Conservation (phyloP, 139 green algal species). For the Haematococcus sp. region DNA sequence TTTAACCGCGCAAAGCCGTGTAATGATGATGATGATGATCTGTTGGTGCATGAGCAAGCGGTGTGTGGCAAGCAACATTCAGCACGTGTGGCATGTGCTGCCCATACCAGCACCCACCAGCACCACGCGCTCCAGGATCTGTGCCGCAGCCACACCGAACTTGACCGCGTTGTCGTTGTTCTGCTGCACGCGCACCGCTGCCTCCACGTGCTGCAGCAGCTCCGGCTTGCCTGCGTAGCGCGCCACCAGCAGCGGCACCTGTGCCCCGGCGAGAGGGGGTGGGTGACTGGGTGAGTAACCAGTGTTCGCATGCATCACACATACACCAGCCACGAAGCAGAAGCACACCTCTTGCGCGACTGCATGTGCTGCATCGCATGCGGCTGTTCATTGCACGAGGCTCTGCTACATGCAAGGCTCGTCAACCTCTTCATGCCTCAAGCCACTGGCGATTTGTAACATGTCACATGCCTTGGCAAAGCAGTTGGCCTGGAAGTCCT, state of each 20-base stretch:
- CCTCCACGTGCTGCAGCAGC: slow-evolving; percentile 43
- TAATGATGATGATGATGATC: too few relatives aligned
- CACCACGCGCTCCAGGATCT: slow-evolving; percentile 51
- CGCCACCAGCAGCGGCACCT: slow-evolving; percentile 48
- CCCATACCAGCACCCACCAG: slow-evolving; percentile 31
- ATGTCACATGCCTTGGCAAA: slow-evolving; percentile 34
- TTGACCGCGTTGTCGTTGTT: slow-evolving; percentile 45
- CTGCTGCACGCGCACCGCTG: slow-evolving; percentile 56
- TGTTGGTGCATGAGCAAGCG: too few relatives aligned
- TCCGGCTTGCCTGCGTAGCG: slow-evolving; percentile 44
- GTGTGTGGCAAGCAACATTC: neutral
- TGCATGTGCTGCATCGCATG: too few relatives aligned
- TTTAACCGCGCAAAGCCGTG: too few relatives aligned
- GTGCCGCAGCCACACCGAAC: slow-evolving; percentile 35
- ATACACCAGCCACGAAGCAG: too few relatives aligned
- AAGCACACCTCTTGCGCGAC: too few relatives aligned
- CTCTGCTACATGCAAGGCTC: too few relatives aligned
- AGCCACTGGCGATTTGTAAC: too few relatives aligned
- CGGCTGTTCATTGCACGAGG: too few relatives aligned
- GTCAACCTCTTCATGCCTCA: too few relatives aligned
- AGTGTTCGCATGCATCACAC: too few relatives aligned
- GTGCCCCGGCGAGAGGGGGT: neutral
- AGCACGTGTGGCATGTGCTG: too few relatives aligned
- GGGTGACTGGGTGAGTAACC: neutral
- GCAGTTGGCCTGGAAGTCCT: slow-evolving; percentile 56